Percentiles rank a stretch among this genome's conserved stretches.
phyloP scores from a whole-genome alignment of 2,329 filamentous ascomycete genomes.

The Lasiodiplodia gonubiensis region DNA sequence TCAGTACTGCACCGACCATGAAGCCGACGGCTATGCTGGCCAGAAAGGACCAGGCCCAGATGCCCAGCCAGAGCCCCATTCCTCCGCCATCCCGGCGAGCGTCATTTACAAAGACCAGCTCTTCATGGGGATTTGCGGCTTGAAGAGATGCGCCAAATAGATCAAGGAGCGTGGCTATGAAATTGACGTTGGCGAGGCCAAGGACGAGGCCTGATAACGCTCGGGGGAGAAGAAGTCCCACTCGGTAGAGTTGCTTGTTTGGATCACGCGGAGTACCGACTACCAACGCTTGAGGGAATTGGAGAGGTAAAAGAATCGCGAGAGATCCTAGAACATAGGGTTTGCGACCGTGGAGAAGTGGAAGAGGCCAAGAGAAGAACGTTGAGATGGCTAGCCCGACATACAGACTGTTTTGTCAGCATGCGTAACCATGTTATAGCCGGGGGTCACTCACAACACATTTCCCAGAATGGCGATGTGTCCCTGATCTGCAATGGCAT shows the following conservation, averaged over 20 bases:
- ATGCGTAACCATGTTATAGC: background rate
- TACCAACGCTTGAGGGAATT: slow-evolving; percentile 76
- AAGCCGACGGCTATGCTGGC: slow-evolving; percentile 75
- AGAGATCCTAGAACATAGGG: slow-evolving; percentile 75
- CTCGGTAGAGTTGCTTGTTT: slow-evolving; percentile 55
- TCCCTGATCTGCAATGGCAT: slow-evolving; percentile 71
- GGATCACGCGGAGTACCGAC: slow-evolving; percentile 55
- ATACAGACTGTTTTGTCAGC: slow-evolving; percentile 58
- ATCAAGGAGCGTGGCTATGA: slow-evolving; percentile 72
- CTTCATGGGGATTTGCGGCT: slow-evolving; percentile 74
- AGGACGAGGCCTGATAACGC: slow-evolving; percentile 70
- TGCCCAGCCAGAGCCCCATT: slow-evolving; percentile 78
- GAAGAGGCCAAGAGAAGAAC: slow-evolving; percentile 74
- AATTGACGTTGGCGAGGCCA: slow-evolving; percentile 80
- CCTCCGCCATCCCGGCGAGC: slow-evolving; percentile 76
- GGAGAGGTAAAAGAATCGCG: slow-evolving; percentile 71
- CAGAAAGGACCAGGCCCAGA: slow-evolving; percentile 78
- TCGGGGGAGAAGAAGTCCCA: slow-evolving; percentile 67
- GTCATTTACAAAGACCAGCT: slow-evolving; percentile 70
- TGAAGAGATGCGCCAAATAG: slow-evolving; percentile 78
- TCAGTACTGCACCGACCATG: slow-evolving; percentile 71
- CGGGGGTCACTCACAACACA: slow-evolving; percentile 55
- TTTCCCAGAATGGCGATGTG: slow-evolving; percentile 75
- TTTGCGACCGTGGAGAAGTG: slow-evolving; percentile 76
- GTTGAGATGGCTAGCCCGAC: slow-evolving; percentile 72